Evolutionary conservation across 2,329 filamentous ascomycete genomes (phyloP), one percentile per base, ranked within the genome.

Genomic region (Pyrenophora graminea): DNA sequence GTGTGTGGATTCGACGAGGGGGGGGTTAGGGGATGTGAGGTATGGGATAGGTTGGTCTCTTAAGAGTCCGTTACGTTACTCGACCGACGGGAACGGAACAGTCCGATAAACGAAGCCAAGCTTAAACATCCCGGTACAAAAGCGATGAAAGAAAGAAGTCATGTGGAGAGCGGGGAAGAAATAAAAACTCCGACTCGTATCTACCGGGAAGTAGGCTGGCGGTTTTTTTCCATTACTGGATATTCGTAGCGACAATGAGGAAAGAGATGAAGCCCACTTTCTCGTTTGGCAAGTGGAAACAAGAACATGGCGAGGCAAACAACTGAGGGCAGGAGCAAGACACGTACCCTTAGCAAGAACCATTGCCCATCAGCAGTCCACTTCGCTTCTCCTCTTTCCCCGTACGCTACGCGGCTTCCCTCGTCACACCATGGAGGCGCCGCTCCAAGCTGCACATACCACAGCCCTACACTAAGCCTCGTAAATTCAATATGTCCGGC

Each of bases 331-430:
- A 30, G 10, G 7, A 30, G 27, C 27, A 30, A 4, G 53, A 46
- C 43, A 57, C 53, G 39, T 58, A 59, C 56, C 53, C 27, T 30
- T 30, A 30, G 27, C 27, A 30, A 30, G 8, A 10, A 4, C 53
- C 47, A 34, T 53, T 56, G 46, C 41, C 52, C 39, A 45, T 27
- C 37, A 48, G 19, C 6, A 56, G 51, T 10, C 21, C 27, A 51
- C 32, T 50, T 61, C 58, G 56, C 59, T 7, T 61, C 61, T 63
- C 61, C 60, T 63, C 62, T 63, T 52, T 62, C 51, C 52, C 56
- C 56, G 60, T 43, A 48, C 53, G 50, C 49, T 52, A 53, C 47
- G 45, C 48, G 58, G 48, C 50, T 51, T 30, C 39, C 48, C 54
- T 51, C 30, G 48, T 56, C 56, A 56, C 55, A 65, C 51, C 48